phyloP scores from a whole-genome alignment of 768 basidiomycete species.

The Russula griseocarnosa region DNA sequence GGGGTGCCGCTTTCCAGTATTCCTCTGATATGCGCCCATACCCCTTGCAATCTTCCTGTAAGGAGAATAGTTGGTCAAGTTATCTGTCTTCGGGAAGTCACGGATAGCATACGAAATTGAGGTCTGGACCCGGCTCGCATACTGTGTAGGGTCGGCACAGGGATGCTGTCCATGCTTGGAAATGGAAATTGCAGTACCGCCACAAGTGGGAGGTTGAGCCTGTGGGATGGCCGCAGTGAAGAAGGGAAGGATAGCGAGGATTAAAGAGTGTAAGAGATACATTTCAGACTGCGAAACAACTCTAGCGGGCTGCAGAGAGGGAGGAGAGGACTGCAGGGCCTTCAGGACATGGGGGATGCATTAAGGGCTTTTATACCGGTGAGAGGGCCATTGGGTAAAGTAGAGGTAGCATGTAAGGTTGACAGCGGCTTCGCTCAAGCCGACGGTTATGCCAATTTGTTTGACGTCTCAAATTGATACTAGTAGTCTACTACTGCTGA shows the following conservation, averaged over 20 bases:
- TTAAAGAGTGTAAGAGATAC: background rate
- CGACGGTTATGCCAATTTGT: no score
- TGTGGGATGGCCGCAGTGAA: background rate
- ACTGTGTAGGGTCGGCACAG: background rate
- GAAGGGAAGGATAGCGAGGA: conserved; percentile 1
- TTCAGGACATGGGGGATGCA: background rate
- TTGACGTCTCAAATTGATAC: no score
- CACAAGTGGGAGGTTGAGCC: background rate
- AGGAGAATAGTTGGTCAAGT: background rate
- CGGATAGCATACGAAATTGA: background rate
- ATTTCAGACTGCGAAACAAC: background rate
- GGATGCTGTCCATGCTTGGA: background rate
- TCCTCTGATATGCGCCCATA: conserved; percentile 4
- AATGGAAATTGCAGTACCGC: background rate
- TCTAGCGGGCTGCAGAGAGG: background rate
- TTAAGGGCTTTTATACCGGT: background rate
- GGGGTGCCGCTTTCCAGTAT: background rate
- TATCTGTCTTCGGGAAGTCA: background rate
- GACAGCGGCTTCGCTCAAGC: no score
- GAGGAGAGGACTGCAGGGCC: background rate
- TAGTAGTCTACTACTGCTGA: no score
- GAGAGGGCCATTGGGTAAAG: no score
- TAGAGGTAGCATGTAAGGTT: no score
- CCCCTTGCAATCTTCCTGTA: conserved; percentile 14
- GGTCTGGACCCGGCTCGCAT: no score